Evolutionary conservation across 768 basidiomycete species (phyloP).

Genomic region (Cystobasidium onofrii): DNA sequence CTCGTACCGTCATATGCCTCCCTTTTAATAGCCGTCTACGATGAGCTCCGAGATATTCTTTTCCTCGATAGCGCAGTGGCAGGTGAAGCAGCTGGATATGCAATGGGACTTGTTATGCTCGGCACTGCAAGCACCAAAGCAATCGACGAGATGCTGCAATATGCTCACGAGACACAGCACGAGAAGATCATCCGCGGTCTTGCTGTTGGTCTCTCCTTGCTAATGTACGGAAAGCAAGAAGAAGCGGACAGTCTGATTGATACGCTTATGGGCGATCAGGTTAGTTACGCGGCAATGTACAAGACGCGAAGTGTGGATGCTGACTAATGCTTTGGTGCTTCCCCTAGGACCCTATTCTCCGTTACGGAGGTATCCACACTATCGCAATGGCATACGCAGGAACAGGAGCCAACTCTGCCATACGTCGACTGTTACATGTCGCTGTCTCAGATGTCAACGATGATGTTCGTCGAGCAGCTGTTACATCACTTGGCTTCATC

Average conservation of each 20-base stretch:
- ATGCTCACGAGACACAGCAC: conserved; percentile 94
- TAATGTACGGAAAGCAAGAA: conserved; percentile 87
- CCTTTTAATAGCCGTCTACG: conserved; percentile 62
- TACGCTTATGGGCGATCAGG: conserved; percentile 74
- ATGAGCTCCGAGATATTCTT: conserved; percentile 76
- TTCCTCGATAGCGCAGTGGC: conserved; percentile 93
- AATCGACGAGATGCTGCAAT: conserved; percentile 88
- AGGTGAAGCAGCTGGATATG: conserved; percentile 90
- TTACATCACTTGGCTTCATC: conserved; percentile 88
- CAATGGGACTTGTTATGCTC: conserved; percentile 96
- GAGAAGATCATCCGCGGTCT: conserved; percentile 98
- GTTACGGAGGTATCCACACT: conserved; percentile 96
- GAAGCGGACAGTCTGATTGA: conserved; percentile 79
- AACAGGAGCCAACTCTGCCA: conserved; percentile 85
- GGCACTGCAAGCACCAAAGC: conserved; percentile 74
- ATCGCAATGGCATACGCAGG: conserved; percentile 93
- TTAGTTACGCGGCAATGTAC: too few species aligned
- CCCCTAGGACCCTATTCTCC: conserved; percentile 79
- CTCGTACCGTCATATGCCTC: background rate
- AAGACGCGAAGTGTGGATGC: too few species aligned
- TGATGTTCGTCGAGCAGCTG: conserved; percentile 92
- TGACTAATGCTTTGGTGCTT: too few species aligned
- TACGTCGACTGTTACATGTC: conserved; percentile 82
- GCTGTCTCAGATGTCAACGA: conserved; percentile 98
- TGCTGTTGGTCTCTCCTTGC: conserved; percentile 81